Evolutionary conservation across 192 early-diverging fungal species (phyloP).

Genomic region (Umbelopsis vinacea): DNA sequence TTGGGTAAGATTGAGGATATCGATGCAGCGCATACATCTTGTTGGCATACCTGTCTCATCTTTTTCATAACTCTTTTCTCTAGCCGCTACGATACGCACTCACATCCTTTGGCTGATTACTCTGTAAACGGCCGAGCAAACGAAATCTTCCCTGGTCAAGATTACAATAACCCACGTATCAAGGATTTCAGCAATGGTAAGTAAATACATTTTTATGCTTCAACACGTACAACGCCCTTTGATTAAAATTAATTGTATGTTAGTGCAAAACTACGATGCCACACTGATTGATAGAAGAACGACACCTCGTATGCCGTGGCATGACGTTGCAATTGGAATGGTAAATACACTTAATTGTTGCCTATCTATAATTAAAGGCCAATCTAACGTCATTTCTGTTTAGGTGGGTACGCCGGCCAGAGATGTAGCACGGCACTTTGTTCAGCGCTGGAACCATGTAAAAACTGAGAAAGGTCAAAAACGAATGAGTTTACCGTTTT

Average conservation of each 20-base stretch:
- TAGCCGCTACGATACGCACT: slow-evolving; percentile 84
- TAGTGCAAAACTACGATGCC: slow-evolving; percentile 36
- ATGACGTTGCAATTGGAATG: slow-evolving; percentile 82
- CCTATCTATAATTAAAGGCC: background rate
- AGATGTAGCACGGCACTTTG: slow-evolving; percentile 87
- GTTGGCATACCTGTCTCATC: no score
- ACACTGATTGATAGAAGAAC: slow-evolving; percentile 49
- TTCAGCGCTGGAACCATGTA: slow-evolving; percentile 89
- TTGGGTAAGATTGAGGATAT: slow-evolving; percentile 55
- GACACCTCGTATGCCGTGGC: slow-evolving; percentile 86
- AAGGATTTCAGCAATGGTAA: slow-evolving; percentile 74
- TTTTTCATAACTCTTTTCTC: background rate
- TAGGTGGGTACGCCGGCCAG: slow-evolving; percentile 71
- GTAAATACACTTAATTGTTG: slow-evolving; percentile 31
- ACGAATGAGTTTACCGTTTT: slow-evolving; percentile 59
- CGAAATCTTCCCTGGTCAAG: slow-evolving; percentile 72
- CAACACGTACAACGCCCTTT: background rate
- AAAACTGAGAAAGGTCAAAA: slow-evolving; percentile 67
- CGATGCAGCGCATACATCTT: no score
- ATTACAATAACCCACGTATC: slow-evolving; percentile 88
- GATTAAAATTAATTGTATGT: background rate
- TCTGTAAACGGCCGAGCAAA: slow-evolving; percentile 44
- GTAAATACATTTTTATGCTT: background rate
- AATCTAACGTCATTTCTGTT: background rate
- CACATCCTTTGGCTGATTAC: slow-evolving; percentile 80